Evolutionary conservation across 768 basidiomycete species (phyloP), one percentile per base, ranked within the genome.

Genomic region (Antrodiella citrinella): DNA sequence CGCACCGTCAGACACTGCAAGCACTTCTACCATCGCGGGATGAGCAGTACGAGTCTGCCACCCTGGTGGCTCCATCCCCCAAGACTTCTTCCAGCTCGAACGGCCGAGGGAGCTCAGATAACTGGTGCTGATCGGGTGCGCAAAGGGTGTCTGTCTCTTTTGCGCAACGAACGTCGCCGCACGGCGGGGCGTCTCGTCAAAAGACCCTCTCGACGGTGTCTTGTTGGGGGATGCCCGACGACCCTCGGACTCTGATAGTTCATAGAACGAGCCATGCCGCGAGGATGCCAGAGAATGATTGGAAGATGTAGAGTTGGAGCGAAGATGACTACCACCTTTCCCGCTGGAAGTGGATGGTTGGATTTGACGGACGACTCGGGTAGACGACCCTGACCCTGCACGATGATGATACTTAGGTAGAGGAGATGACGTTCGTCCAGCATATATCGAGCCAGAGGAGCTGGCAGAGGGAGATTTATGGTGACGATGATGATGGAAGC

Each of bases 31-130:
- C 2, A 60, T 59, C 1, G 56, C 24, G 0, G 90, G 86, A 59
- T 83, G 82, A 11, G 80, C 70, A 4, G 78, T 74, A 25, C 67
- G 66, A n/a, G 69, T 74, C 46, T 86, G 83, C 87, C 88, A 91
- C 15, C 88, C 89, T 19, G 89, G 87, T 4, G 89, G 90, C 58
- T 91, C 87, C 23, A 83, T 68, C 0, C 90, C 90, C 90, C 90
- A 92, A 4, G 84, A 79, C 65, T 89, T 90, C 72, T 88, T 91
- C 90, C 90, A 92, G 62, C 85, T 85, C 19, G 84, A 82, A 24
- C 82, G 78, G 25, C 84, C 79, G 45, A 80, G 61, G 3, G 73
- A 70, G 35, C 62, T 66, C 12, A 64, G 55, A 48, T 64, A 62
- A 25, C 69, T 67, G 53, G 72, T 70, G 3, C 67, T 67, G 10